Conservation (phyloP, 83 land plant genomes). For the Picea mariana region DNA sequence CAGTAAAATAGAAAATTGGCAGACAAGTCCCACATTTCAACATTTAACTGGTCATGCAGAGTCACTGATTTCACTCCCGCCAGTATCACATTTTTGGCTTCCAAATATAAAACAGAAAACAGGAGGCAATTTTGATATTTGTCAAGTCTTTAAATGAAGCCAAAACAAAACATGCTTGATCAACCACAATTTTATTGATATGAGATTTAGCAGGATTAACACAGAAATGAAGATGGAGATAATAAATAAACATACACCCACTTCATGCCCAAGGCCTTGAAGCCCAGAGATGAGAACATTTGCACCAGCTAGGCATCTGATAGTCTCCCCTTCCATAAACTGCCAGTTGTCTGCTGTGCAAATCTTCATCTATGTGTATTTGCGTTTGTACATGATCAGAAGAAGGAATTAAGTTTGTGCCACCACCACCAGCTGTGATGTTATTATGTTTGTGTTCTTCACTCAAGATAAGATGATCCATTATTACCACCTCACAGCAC, state of each 20-base stretch:
- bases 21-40: slow-evolving; percentile 72
- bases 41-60: slow-evolving; percentile 65
- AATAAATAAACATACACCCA: slow-evolving; percentile 35
- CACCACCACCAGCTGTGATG: slow-evolving; percentile 12
- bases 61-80: slow-evolving; percentile 83
- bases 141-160: background rate
- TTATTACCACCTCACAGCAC: slow-evolving; percentile 10
- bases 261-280: slow-evolving; percentile 86
- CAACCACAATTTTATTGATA: background rate
- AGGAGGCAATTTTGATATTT: background rate
- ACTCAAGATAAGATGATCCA: background rate
- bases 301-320: slow-evolving; percentile 76
- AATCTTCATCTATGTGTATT: slow-evolving; percentile 74
- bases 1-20: slow-evolving; percentile 65
- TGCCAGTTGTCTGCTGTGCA: slow-evolving; percentile 94
- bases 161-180: background rate
- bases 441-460: slow-evolving; percentile 27
- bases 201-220: too few relatives aligned
- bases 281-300: slow-evolving; percentile 82
- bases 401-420: too few relatives aligned
- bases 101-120: slow-evolving; percentile 8
- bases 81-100: slow-evolving; percentile 76
- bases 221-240: too few relatives aligned
- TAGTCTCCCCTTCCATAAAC: slow-evolving; percentile 95
- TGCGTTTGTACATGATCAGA: too few relatives aligned